Base-by-base conservation (phyloP, 805 yeast genomes). In the Kregervanrija pseudodelftensis region DNA sequence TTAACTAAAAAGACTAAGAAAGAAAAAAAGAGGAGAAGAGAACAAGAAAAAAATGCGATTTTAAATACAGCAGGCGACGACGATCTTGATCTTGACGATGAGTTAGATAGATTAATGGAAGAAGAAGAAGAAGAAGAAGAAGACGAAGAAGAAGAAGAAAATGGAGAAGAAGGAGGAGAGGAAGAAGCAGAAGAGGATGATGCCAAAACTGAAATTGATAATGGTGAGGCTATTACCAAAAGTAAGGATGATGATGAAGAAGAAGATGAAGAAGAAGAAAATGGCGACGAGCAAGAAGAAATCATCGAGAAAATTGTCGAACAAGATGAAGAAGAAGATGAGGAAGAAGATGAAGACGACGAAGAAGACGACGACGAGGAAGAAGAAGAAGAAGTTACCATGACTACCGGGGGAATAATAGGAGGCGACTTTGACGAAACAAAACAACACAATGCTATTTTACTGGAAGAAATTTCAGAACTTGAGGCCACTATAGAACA, bases 391-490 rank as follows among this genome's bases (percentile, higher is more conserved):
- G 76, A 70, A 4, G 72, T 69, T 2, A 73, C 68, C 5, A 76
- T 47, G 8, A 12, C 42, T 42, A 46, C 49, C 33, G 49, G 53
- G 1, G 39, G 49, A 2, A 43, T 44, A 4, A 42, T 67, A 14
- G 51, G 47, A 2, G 56, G 51, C 16, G 79, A 72, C 17, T 78
- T 73, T 41, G 72, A 69, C 45, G 81, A 66, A 64, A 70, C 61
- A 56, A 67, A 64, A 43, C 82, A 80, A 54, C 86, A 86, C 60
- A 72, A 73, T 52, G 89, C 85, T 56, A 72, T 88, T 52, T 68
- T 93, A 45, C 79, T 77, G 49, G 98, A 91, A 63, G 97, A 90
- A 61, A 81, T 93, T 46, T 66, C 72, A 7, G 99, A 93, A 57
- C 71, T 93, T 48, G 89, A 85, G 59, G 56, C 73, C 12, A 89